These are phyloP conservation scores for Umbelopsis sp. DNA, from an alignment of 192 early-diverging fungal genomes.

Conservation along the genomic window DNA sequence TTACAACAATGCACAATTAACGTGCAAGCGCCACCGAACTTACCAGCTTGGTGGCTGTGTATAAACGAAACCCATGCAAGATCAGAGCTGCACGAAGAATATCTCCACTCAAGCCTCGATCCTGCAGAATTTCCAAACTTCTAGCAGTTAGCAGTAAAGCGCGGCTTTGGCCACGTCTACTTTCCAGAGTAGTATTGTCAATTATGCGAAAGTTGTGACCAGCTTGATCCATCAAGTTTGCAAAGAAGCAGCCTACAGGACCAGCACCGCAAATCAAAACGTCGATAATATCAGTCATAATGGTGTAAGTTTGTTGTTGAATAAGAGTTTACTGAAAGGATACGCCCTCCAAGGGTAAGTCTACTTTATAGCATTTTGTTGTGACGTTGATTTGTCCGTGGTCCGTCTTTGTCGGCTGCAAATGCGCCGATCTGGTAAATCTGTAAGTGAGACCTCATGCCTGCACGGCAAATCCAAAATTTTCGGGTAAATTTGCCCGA, in stretches of 20 bases:
- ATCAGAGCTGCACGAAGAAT: not conserved
- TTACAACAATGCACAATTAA: not conserved
- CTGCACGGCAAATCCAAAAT: too few relatives aligned
- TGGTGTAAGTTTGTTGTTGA: too few relatives aligned
- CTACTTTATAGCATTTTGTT: too few relatives aligned
- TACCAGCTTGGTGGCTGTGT: not conserved
- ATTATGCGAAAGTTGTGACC: constrained; percentile 26
- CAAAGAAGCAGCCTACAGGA: constrained; percentile 29
- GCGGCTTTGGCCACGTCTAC: constrained; percentile 25
- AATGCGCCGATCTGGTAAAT: too few relatives aligned
- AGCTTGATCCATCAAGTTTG: constrained; percentile 18
- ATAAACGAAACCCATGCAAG: constrained; percentile 2
- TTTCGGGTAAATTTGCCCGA: too few relatives aligned
- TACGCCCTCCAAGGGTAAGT: too few relatives aligned
- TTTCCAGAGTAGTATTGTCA: not conserved
- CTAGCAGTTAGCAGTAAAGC: constrained; percentile 26
- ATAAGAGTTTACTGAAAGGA: too few relatives aligned
- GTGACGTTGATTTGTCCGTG: too few relatives aligned
- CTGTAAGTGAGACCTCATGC: too few relatives aligned
- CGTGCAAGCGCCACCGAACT: not conserved
- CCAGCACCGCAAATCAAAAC: constrained; percentile 35
- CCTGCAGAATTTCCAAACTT: constrained; percentile 25
- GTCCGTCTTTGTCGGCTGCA: too few relatives aligned
- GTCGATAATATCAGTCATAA: constrained; percentile 5
- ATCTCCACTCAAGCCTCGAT: constrained; percentile 8